phyloP scores from a whole-genome alignment of 345 rosid genomes.

The Atalantia buxifolia region DNA sequence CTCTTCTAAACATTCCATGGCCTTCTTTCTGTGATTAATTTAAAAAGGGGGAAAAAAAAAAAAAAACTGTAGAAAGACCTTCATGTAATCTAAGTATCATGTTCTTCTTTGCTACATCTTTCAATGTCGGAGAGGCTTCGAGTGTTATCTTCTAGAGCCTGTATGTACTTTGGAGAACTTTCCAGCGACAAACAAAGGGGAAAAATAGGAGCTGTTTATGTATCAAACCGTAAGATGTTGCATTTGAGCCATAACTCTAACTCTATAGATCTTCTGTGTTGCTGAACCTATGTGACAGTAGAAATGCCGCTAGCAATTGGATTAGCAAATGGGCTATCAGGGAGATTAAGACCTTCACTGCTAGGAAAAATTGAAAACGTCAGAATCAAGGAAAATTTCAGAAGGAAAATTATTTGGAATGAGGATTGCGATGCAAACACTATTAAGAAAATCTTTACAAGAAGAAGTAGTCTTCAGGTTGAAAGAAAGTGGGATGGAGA shows the following conservation, averaged over 20 bases:
- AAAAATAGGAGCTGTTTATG: slow-evolving; percentile 11
- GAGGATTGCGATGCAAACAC: neutral
- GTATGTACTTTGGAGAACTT: slow-evolving; percentile 31
- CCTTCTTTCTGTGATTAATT: slow-evolving; percentile 26
- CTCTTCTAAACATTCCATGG: slow-evolving; percentile 14
- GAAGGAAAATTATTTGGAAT: neutral
- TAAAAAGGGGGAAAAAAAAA: slow-evolving; percentile 1
- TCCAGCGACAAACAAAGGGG: neutral
- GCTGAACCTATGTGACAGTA: slow-evolving; percentile 28
- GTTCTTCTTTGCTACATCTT: slow-evolving; percentile 21
- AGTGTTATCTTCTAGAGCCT: slow-evolving; percentile 15
- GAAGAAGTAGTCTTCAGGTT: neutral
- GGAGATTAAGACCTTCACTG: slow-evolving; percentile 48
- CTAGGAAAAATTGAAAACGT: neutral
- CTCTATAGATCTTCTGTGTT: slow-evolving; percentile 28
- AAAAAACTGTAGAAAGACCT: slow-evolving; percentile 25
- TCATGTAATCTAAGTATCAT: slow-evolving; percentile 28
- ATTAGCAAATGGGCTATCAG: slow-evolving; percentile 53
- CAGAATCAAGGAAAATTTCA: neutral
- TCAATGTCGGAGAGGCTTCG: slow-evolving; percentile 13
- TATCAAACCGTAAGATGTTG: slow-evolving; percentile 24
- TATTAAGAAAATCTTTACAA: neutral
- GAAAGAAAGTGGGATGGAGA: too few relatives aligned
- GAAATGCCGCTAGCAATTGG: slow-evolving; percentile 34
- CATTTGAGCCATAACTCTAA: slow-evolving; percentile 22